Evolutionary conservation across 2,329 filamentous ascomycete genomes (phyloP), one percentile per base, ranked within the genome.

Genomic region (Botrytis porri): DNA sequence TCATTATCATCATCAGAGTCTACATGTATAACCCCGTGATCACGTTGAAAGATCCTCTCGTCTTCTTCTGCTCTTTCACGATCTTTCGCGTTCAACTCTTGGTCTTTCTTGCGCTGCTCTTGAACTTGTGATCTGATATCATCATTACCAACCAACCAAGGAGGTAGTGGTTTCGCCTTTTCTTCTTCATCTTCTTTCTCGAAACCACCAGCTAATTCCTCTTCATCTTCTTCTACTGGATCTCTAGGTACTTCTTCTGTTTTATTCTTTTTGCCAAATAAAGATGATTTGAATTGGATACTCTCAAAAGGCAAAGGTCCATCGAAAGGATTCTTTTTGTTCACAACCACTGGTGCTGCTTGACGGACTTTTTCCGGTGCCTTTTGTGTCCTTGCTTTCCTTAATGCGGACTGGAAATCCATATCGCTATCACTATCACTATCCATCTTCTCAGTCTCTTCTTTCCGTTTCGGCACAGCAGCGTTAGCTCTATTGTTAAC

Each of bases 241-340:
- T 75, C 76, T 0, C 73, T 71, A 10, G 77, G 74, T 14, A 51
- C 77, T 10, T 77, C 74, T 16, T 80, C 76, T 0, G 74, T 59
- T 12, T 43, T n/a, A n/a, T n/a, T 60, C 16, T 84, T 85, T 75
- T 84, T 85, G 8, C 82, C 82, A 74, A 89, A 90, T 2, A 90
- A 84, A 1, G 86, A 87, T 3, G 88, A 90, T 69, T 88, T 90
- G 85, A 88, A 90, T 62, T 92, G 89, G 1, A 97, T 86, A 79
- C 94, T 95, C 77, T 97, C 94, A 79, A 99, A 99, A 0, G 96
- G 96, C 8, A 99, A 82, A 0, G 95, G 94, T 0, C 95, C 95
- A 76, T 89, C 88, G 79, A 97, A 92, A 4, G 88, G 85, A 77
- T 89, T 89, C 76, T 88, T 88, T 51, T 87, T 84, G 67, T 88